phyloP scores from a whole-genome alignment of 169 alveolate species.

The Plasmodium fragile region DNA sequence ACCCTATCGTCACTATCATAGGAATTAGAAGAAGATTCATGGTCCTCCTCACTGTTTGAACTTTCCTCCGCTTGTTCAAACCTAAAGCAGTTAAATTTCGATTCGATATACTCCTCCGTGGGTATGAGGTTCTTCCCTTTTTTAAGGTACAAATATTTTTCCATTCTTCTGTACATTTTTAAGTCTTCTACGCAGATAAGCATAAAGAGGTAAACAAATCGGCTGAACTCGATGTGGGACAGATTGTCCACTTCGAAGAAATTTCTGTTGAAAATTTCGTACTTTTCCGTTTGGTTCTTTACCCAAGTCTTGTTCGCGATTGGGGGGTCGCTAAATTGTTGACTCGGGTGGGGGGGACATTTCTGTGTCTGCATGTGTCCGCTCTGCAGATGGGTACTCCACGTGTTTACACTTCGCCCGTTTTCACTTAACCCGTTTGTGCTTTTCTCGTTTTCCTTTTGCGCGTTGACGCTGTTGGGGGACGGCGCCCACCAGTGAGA shows the following conservation, averaged over 20 bases:
- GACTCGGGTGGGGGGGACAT: background rate
- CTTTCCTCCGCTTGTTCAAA: conserved; percentile 6
- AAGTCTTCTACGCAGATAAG: conserved; percentile 52
- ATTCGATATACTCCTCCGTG: conserved; percentile 20
- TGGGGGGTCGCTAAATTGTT: background rate
- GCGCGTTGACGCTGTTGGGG: background rate
- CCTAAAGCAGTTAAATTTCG: conserved; percentile 41
- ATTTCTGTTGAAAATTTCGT: conserved; percentile 20
- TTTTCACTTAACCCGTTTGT: background rate
- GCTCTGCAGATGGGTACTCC: background rate
- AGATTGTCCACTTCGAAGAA: conserved; percentile 40
- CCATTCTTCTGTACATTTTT: conserved; percentile 38
- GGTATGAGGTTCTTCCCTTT: background rate
- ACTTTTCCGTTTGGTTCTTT: conserved; percentile 15
- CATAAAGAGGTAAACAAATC: conserved; percentile 50
- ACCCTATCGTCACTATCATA: background rate
- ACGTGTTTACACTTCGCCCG: background rate
- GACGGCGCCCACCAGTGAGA: background rate
- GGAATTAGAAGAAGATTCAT: background rate
- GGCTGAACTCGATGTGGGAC: conserved; percentile 37
- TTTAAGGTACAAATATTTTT: conserved; percentile 61
- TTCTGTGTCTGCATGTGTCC: background rate
- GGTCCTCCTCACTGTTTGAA: background rate
- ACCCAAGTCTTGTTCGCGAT: background rate
- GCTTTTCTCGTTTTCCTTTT: background rate